phyloP scores from a whole-genome alignment of 1,284 basidiomycete species.

The Fistulinella staudtii region DNA sequence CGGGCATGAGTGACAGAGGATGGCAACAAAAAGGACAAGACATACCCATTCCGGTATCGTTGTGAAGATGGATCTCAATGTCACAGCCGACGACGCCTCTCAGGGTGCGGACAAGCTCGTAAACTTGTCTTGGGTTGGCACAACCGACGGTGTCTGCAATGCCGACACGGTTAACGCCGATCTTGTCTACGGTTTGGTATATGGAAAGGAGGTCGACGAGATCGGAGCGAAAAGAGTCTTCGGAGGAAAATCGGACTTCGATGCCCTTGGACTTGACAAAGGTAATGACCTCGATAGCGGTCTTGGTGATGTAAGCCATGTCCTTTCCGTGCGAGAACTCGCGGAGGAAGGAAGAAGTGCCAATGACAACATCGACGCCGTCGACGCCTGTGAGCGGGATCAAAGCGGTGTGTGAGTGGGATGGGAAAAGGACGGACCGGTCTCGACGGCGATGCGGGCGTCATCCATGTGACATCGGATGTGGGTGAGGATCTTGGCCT shows the following conservation, averaged over 20 bases:
- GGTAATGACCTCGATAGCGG: constrained; percentile 97
- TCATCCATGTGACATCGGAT: constrained; percentile 99
- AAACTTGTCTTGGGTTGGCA: constrained; percentile 98
- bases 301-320: constrained; percentile 99
- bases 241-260: constrained; percentile 99
- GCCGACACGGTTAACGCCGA: constrained; percentile 98
- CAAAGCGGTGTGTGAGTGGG: background rate
- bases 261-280: constrained; percentile 99
- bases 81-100: constrained; percentile 95
- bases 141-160: constrained; percentile 99
- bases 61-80: constrained; percentile 98
- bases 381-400: constrained; percentile 70
- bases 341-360: constrained; percentile 97
- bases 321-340: constrained; percentile 99
- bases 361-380: constrained; percentile 99
- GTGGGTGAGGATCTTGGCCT: constrained; percentile 97
- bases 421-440: constrained; percentile 53
- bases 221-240: constrained; percentile 99
- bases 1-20: constrained; percentile 6
- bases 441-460: constrained; percentile 97
- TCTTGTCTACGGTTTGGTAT: constrained; percentile 99
- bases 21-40: constrained; percentile 2
- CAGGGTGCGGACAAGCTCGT: constrained; percentile 95
- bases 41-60: constrained; percentile 91
- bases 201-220: constrained; percentile 98